Percentiles rank a stretch among this genome's conserved stretches.
These are phyloP conservation scores for Sanguinoderma infundibulare DNA, from an alignment of 1,284 basidiomycete genomes.

Conservation along the genomic window DNA sequence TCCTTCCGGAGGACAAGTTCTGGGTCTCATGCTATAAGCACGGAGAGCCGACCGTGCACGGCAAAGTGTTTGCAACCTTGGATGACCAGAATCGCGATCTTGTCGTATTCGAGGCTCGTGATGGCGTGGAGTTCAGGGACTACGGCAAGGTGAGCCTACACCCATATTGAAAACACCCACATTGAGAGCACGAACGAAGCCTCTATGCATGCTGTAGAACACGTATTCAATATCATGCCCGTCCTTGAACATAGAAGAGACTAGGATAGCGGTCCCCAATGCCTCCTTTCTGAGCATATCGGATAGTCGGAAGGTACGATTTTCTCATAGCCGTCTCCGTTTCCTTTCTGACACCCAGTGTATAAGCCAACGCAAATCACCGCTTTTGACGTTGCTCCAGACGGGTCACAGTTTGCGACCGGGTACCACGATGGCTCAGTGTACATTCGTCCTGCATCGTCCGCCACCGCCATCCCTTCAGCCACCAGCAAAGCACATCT, in stretches of 20 bases:
- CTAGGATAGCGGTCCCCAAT: constrained; percentile 47
- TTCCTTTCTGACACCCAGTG: not conserved
- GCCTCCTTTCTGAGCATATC: constrained; percentile 51
- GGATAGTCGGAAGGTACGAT: constrained; percentile 41
- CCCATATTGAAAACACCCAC: not conserved
- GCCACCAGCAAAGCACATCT: constrained; percentile 52
- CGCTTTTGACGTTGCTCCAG: constrained; percentile 64
- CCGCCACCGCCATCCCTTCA: constrained; percentile 18
- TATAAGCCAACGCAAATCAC: constrained; percentile 48
- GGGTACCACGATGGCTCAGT: constrained; percentile 64
- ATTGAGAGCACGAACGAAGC: constrained; percentile 29
- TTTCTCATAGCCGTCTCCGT: constrained; percentile 29
- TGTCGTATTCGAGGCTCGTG: constrained; percentile 44
- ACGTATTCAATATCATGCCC: constrained; percentile 37
- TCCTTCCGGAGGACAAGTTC: constrained; percentile 61
- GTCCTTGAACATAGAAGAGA: constrained; percentile 46
- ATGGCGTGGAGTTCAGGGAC: constrained; percentile 43
- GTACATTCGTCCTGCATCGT: constrained; percentile 39
- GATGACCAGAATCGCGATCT: constrained; percentile 57
- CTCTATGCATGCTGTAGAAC: constrained; percentile 20
- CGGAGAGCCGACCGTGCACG: constrained; percentile 59
- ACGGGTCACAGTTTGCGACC: constrained; percentile 59
- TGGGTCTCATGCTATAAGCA: constrained; percentile 76
- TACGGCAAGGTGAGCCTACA: constrained; percentile 34
- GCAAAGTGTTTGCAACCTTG: constrained; percentile 55